Conservation (phyloP, 2,329 filamentous ascomycete species). For the Pseudopyricularia javanii region DNA sequence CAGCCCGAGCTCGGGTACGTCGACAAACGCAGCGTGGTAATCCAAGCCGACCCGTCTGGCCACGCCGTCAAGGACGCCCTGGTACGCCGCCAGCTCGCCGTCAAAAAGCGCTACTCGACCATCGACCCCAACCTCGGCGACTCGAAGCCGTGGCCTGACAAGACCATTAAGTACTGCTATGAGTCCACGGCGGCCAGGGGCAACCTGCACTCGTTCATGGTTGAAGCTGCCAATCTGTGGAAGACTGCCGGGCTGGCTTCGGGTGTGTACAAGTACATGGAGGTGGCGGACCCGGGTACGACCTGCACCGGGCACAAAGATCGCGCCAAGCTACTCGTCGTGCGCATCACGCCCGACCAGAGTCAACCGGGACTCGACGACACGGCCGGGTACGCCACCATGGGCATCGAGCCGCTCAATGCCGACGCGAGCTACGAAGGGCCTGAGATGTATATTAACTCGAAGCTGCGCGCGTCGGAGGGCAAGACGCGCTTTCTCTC, state of each 20-base stretch:
- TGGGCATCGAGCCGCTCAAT: constrained; percentile 4
- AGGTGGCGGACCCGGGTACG: constrained; percentile 4
- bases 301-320: constrained; percentile 3
- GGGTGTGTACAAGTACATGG: constrained; percentile 7
- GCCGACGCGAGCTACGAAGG: constrained; percentile 2
- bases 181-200: constrained; percentile 1
- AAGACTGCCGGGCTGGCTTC: constrained; percentile 1
- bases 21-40: background rate
- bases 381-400: background rate
- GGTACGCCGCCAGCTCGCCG: background rate
- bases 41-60: background rate
- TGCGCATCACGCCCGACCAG: constrained; percentile 5
- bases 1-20: background rate
- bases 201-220: constrained; percentile 2
- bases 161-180: constrained; percentile 9
- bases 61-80: background rate
- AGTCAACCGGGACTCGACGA: background rate
- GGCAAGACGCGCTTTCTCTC: constrained; percentile 5
- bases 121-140: background rate
- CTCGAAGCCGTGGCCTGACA: constrained; percentile 7
- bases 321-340: constrained; percentile 3
- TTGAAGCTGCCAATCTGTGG: constrained; percentile 1
- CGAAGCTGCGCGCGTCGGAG: constrained; percentile 4
- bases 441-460: constrained; percentile 7
- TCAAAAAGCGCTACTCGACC: background rate